These are phyloP conservation scores for Pseudoscleropodium purum DNA, from an alignment of 225 moss, liverwort and hornwort species.

Conservation along the genomic window DNA sequence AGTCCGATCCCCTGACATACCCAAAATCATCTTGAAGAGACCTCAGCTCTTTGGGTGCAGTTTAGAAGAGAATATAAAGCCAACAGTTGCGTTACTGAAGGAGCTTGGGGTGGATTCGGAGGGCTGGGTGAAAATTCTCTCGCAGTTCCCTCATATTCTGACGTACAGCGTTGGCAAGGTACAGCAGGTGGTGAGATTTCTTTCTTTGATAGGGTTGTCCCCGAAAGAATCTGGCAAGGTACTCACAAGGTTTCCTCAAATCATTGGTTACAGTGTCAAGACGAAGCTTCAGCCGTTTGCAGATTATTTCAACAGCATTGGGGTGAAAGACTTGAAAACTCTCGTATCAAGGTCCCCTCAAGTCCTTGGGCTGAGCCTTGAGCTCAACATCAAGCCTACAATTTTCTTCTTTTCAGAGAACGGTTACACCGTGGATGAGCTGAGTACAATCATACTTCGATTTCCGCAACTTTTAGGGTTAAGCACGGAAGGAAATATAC, in stretches of 20 bases:
- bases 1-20: slow-evolving; percentile 21
- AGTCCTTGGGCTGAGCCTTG: slow-evolving; percentile 56
- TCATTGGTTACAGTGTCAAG: slow-evolving; percentile 69
- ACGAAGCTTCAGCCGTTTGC: slow-evolving; percentile 58
- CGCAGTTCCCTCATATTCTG: slow-evolving; percentile 56
- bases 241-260: slow-evolving; percentile 56
- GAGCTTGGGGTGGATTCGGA: slow-evolving; percentile 51
- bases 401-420: slow-evolving; percentile 44
- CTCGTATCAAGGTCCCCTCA: slow-evolving; percentile 59
- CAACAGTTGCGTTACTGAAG: slow-evolving; percentile 48
- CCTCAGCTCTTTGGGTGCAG: slow-evolving; percentile 77
- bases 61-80: slow-evolving; percentile 59
- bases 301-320: slow-evolving; percentile 47
- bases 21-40: slow-evolving; percentile 48
- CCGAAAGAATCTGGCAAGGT: slow-evolving; percentile 39
- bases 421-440: slow-evolving; percentile 44
- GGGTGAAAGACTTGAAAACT: slow-evolving; percentile 46
- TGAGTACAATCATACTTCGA: slow-evolving; percentile 36
- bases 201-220: slow-evolving; percentile 43
- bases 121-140: slow-evolving; percentile 50
- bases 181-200: slow-evolving; percentile 40
- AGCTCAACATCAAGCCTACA: slow-evolving; percentile 74
- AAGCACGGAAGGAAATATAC: slow-evolving; percentile 49
- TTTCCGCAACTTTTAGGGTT: slow-evolving; percentile 69
- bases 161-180: slow-evolving; percentile 58